Conservation (phyloP, 2,329 filamentous ascomycete genomes). For the Xylaria sp. region DNA sequence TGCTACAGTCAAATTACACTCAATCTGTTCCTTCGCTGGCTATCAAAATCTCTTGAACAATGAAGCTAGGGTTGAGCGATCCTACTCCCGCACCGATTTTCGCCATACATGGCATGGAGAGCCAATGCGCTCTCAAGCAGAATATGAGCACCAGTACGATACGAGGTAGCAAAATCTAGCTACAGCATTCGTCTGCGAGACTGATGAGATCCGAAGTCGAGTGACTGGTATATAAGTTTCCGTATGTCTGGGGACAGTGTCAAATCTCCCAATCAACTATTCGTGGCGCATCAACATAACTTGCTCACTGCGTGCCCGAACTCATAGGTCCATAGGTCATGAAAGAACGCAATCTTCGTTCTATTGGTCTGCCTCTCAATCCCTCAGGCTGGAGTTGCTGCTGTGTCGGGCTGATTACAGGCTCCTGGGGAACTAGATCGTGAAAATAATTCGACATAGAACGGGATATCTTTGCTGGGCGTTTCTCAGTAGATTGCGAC, state of each 20-base stretch:
- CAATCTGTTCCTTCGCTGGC: not conserved
- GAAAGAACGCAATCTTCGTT: slow-evolving; percentile 31
- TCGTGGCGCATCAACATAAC: not conserved
- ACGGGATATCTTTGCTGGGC: slow-evolving; percentile 31
- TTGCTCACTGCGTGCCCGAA: not conserved
- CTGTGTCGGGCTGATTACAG: slow-evolving; percentile 15
- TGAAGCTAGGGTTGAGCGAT: not conserved
- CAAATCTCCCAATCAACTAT: not conserved
- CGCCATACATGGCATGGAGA: not conserved
- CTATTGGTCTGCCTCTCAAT: slow-evolving; percentile 32
- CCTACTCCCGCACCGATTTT: not conserved
- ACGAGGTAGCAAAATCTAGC: slow-evolving; percentile 1
- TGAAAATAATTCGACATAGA: slow-evolving; percentile 40
- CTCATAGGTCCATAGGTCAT: slow-evolving; percentile 37
- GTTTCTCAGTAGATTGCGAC: not conserved
- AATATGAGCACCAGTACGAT: not conserved
- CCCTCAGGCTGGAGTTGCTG: slow-evolving; percentile 8
- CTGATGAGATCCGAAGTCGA: not conserved
- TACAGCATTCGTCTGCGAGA: not conserved
- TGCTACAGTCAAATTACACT: not conserved
- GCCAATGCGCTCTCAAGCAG: not conserved
- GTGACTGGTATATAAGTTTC: not conserved
- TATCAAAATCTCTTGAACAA: not conserved
- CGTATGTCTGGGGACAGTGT: not conserved
- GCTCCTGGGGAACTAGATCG: not conserved